These are phyloP conservation scores for Panaeolus papilionaceus DNA, from an alignment of 768 basidiomycete species.

Conservation along the genomic window DNA sequence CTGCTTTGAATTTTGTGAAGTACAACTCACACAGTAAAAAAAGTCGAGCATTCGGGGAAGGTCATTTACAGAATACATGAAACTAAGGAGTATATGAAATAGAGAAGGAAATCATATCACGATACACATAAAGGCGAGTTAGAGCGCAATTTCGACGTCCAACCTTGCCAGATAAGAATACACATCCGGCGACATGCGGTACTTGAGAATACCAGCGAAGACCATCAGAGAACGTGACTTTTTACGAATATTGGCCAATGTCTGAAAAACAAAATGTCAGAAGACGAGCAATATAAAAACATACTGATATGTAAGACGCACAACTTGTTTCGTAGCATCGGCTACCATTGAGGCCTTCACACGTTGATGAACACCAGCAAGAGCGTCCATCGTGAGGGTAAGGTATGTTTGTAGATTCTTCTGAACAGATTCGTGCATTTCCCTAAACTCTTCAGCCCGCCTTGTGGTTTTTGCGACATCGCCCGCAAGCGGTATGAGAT, in stretches of 20 bases:
- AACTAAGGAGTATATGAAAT: background rate
- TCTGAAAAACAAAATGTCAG: slow-evolving; percentile 44
- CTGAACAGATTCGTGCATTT: slow-evolving; percentile 85
- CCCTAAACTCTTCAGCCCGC: slow-evolving; percentile 88
- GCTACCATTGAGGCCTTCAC: slow-evolving; percentile 73
- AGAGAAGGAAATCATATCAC: background rate
- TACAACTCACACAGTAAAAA: background rate
- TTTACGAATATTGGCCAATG: slow-evolving; percentile 68
- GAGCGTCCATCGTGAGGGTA: slow-evolving; percentile 90
- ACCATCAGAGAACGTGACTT: slow-evolving; percentile 89
- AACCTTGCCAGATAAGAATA: slow-evolving; percentile 87
- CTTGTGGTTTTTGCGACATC: slow-evolving; percentile 87
- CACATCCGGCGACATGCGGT: slow-evolving; percentile 89
- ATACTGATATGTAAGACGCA: slow-evolving; percentile 38
- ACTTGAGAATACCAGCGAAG: slow-evolving; percentile 87
- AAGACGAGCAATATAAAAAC: slow-evolving; percentile 15
- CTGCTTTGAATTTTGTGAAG: background rate
- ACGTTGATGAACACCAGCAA: slow-evolving; percentile 81
- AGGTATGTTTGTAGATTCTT: slow-evolving; percentile 90
- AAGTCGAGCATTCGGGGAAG: background rate
- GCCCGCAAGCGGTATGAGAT: slow-evolving; percentile 85
- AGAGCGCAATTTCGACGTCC: slow-evolving; percentile 87
- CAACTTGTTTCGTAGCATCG: slow-evolving; percentile 81
- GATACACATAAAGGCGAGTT: slow-evolving; percentile 23
- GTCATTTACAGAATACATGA: background rate